phyloP scores from a whole-genome alignment of 352 stramenopile genomes.

The Stephanocyclus meneghinianus region DNA sequence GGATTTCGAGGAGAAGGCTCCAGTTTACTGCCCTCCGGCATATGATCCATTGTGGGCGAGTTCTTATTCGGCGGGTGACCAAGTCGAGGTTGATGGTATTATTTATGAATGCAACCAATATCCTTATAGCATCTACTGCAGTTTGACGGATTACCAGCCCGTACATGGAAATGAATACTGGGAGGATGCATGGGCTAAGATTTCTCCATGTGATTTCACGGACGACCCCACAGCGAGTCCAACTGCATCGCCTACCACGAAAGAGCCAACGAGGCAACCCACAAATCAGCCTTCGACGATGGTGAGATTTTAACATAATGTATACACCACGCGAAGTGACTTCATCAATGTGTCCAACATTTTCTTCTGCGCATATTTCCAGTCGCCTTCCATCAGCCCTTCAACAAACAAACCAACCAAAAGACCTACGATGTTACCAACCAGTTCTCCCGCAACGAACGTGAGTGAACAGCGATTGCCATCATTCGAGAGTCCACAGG shows the following conservation, averaged over 20 bases:
- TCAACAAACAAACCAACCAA: no score
- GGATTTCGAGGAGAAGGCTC: not conserved
- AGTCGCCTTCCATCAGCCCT: no score
- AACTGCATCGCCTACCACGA: not conserved
- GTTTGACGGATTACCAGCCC: slow-evolving; percentile 11
- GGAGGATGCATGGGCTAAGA: slow-evolving; percentile 7
- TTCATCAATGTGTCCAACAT: no score
- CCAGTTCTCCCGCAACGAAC: no score
- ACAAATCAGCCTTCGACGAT: not conserved
- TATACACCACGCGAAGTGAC: no score
- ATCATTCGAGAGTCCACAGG: no score
- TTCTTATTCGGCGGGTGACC: slow-evolving; percentile 7
- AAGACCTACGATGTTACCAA: no score
- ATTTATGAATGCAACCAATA: slow-evolving; percentile 31
- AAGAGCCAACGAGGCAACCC: no score
- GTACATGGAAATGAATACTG: slow-evolving; percentile 5
- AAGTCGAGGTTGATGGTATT: slow-evolving; percentile 15
- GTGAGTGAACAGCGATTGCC: no score
- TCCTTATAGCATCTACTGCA: slow-evolving; percentile 22
- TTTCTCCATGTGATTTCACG: not conserved
- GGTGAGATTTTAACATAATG: not conserved
- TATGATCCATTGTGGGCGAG: slow-evolving; percentile 9
- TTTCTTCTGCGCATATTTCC: no score
- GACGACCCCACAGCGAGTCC: not conserved
- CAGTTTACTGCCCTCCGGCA: slow-evolving; percentile 3